Evolutionary conservation across 2,329 filamentous ascomycete genomes (phyloP).

Genomic region (Aspergillus fumigatus): DNA sequence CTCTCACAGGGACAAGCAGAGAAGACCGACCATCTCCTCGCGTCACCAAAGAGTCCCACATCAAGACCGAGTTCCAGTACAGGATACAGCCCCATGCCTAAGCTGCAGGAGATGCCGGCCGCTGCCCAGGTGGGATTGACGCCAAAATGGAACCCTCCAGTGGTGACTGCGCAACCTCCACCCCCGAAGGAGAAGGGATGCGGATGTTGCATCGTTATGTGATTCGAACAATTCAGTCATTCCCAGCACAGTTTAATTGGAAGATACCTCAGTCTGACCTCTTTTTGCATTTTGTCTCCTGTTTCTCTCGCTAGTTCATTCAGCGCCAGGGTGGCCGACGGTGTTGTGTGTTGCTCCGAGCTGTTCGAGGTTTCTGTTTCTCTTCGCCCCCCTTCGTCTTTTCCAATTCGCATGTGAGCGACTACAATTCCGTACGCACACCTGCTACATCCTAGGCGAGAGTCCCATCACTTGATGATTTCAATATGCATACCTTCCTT

Average conservation of each 20-base stretch:
- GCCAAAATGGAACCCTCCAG: slow-evolving; percentile 40
- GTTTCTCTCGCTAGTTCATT: slow-evolving; percentile 10
- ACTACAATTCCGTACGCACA: background rate
- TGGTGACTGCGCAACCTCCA: slow-evolving; percentile 52
- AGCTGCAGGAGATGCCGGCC: slow-evolving; percentile 37
- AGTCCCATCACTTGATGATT: slow-evolving; percentile 1
- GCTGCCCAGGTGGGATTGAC: slow-evolving; percentile 19
- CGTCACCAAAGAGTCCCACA: slow-evolving; percentile 29
- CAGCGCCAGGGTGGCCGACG: slow-evolving; percentile 13
- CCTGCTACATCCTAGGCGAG: background rate
- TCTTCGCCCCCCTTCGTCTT: background rate
- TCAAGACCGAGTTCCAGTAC: slow-evolving; percentile 39
- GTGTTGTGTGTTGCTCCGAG: background rate
- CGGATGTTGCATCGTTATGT: slow-evolving; percentile 74
- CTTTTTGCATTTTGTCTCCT: background rate
- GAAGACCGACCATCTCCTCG: slow-evolving; percentile 17
- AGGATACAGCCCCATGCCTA: slow-evolving; percentile 49
- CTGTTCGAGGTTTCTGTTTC: slow-evolving; percentile 2
- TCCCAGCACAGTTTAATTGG: background rate
- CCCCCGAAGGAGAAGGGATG: slow-evolving; percentile 51
- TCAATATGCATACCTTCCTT: slow-evolving; percentile 77
- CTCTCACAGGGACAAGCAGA: slow-evolving; percentile 9
- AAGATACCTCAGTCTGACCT: background rate
- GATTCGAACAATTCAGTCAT: slow-evolving; percentile 25
- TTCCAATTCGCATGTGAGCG: background rate